Conservation (phyloP, 495 filamentous ascomycete species). For the Aspergillus heteromorphus region DNA sequence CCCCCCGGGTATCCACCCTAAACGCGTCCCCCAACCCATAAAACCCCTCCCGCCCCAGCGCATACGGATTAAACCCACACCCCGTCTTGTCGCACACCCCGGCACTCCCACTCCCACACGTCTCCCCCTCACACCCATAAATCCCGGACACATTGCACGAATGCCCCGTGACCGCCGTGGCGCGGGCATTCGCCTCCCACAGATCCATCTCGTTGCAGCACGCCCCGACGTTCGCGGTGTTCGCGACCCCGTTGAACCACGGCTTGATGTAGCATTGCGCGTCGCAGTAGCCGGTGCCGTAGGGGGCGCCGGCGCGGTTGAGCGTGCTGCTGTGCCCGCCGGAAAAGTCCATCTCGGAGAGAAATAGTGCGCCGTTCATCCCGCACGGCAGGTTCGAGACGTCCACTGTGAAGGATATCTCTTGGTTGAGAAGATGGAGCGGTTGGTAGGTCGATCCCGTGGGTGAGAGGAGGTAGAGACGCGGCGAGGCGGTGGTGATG, state of each 20-base stretch:
- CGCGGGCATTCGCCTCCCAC: slow-evolving; percentile 56
- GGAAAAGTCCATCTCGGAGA: slow-evolving; percentile 55
- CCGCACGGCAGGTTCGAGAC: slow-evolving; percentile 56
- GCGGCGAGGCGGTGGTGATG: slow-evolving; percentile 42
- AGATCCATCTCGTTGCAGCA: slow-evolving; percentile 63
- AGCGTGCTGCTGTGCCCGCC: slow-evolving; percentile 45
- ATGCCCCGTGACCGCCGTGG: slow-evolving; percentile 55
- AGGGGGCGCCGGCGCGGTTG: slow-evolving; percentile 58
- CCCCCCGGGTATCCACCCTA: slow-evolving; percentile 53
- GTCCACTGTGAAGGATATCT: slow-evolving; percentile 62
- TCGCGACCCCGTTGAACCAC: slow-evolving; percentile 55
- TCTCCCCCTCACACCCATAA: slow-evolving; percentile 47
- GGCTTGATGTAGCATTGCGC: slow-evolving; percentile 54
- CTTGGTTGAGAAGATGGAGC: slow-evolving; percentile 52
- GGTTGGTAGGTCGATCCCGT: slow-evolving; percentile 52
- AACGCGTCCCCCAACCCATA: slow-evolving; percentile 49
- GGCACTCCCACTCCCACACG: slow-evolving; percentile 38
- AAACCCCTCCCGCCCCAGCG: slow-evolving; percentile 47
- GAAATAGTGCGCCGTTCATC: slow-evolving; percentile 64
- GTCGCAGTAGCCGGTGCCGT: slow-evolving; percentile 69
- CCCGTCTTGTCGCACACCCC: slow-evolving; percentile 62
- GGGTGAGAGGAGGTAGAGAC: slow-evolving; percentile 57
- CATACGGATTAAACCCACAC: slow-evolving; percentile 62
- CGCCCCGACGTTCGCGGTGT: slow-evolving; percentile 41
- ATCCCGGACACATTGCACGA: slow-evolving; percentile 40